Conservation (phyloP, 345 rosid genomes). For the Salix dunnii region DNA sequence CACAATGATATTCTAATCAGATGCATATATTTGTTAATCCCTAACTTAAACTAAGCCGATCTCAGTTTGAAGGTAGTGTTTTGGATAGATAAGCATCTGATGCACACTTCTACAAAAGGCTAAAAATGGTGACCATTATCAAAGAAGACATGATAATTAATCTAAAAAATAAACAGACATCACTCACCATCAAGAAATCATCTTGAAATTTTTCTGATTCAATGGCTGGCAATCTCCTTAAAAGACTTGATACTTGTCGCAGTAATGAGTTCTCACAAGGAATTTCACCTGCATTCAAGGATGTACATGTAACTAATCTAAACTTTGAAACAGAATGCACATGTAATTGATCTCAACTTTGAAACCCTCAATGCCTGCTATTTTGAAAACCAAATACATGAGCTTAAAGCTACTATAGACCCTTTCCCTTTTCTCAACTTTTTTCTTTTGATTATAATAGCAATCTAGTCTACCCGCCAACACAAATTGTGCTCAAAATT, state of each 20-base stretch:
- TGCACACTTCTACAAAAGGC: background rate
- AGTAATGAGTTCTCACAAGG: conserved; percentile 88
- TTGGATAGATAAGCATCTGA: background rate
- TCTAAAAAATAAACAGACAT: background rate
- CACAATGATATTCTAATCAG: background rate
- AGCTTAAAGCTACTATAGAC: background rate
- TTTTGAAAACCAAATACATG: background rate
- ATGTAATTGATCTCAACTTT: background rate
- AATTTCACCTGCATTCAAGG: conserved; percentile 65
- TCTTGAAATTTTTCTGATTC: conserved; percentile 93
- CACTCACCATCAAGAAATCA: conserved; percentile 85
- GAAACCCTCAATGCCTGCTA: background rate
- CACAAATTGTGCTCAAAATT: background rate
- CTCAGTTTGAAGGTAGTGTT: background rate
- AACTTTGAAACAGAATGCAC: background rate
- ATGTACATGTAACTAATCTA: conserved; percentile 11
- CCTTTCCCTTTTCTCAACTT: no score
- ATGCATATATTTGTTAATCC: no score
- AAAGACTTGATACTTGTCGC: conserved; percentile 87
- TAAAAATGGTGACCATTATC: background rate
- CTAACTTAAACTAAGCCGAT: no score
- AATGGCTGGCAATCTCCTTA: conserved; percentile 88
- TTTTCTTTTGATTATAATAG: background rate
- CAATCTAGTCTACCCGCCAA: background rate
- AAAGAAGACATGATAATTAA: background rate